These are phyloP conservation scores for Physaria fendleri DNA, from an alignment of 345 rosid species.

Conservation along the genomic window DNA sequence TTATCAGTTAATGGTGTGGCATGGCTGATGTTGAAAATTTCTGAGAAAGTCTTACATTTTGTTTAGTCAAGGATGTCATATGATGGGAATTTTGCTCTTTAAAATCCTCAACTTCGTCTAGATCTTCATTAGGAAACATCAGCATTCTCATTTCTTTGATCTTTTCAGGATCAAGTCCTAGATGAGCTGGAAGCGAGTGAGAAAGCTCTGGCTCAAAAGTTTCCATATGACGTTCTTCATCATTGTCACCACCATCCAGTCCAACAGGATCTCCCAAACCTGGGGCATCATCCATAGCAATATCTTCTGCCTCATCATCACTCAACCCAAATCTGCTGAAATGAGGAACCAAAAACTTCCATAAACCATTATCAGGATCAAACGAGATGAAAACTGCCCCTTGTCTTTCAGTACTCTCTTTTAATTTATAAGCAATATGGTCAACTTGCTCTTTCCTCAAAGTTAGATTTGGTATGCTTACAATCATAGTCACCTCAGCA, in stretches of 20 bases:
- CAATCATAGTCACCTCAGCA: slow-evolving; percentile 70
- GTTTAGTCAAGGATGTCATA: slow-evolving; percentile 42
- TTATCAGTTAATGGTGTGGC: slow-evolving; percentile 62
- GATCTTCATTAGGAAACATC: slow-evolving; percentile 71
- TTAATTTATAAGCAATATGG: slow-evolving; percentile 42
- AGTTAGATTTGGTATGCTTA: slow-evolving; percentile 25
- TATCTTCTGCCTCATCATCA: slow-evolving; percentile 93
- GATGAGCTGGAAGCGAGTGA: slow-evolving; percentile 94
- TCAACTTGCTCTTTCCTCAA: slow-evolving; percentile 27
- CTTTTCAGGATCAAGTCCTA: slow-evolving; percentile 80
- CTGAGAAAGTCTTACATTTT: slow-evolving; percentile 38
- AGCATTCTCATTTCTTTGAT: slow-evolving; percentile 92
- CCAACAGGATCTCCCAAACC: slow-evolving; percentile 34
- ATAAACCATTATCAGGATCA: slow-evolving; percentile 47
- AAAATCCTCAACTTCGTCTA: slow-evolving; percentile 43
- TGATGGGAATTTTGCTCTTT: slow-evolving; percentile 35
- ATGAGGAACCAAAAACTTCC: slow-evolving; percentile 81
- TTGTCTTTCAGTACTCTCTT: slow-evolving; percentile 48
- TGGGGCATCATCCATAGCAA: slow-evolving; percentile 55
- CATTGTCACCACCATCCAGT: slow-evolving; percentile 38
- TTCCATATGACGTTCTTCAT: slow-evolving; percentile 42
- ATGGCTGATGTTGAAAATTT: slow-evolving; percentile 43
- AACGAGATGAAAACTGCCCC: slow-evolving; percentile 75
- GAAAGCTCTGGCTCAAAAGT: slow-evolving; percentile 58
- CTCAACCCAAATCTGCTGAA: slow-evolving; percentile 91